These are phyloP conservation scores for Lagenidium giganteum DNA, from an alignment of 352 stramenopile genomes.

Conservation along the genomic window DNA sequence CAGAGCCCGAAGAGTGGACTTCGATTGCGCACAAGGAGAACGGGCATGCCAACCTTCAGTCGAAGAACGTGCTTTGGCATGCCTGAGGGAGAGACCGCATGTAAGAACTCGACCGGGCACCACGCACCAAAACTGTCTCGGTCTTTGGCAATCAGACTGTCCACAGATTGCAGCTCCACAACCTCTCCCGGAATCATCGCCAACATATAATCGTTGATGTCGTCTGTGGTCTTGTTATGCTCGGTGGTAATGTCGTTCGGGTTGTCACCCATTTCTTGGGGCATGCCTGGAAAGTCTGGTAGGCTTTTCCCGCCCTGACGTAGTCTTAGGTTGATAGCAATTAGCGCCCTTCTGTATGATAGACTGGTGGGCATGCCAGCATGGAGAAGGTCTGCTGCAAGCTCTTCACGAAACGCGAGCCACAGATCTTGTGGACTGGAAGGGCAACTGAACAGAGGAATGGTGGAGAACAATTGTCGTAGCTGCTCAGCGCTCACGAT, in stretches of 20 bases:
- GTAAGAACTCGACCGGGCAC: constrained; percentile 5
- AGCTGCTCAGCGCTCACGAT: constrained; percentile 22
- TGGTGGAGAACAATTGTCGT: constrained; percentile 21
- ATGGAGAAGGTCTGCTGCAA: too few relatives aligned
- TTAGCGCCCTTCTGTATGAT: too few relatives aligned
- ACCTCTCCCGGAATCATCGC: too few relatives aligned
- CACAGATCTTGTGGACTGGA: constrained; percentile 9
- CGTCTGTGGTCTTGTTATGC: too few relatives aligned
- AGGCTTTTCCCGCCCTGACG: constrained; percentile 4
- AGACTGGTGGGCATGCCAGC: too few relatives aligned
- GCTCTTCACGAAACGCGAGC: constrained; percentile 14
- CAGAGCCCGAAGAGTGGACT: constrained; percentile 1
- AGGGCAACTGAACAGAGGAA: constrained; percentile 14
- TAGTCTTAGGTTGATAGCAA: constrained; percentile 4
- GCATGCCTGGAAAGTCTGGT: too few relatives aligned
- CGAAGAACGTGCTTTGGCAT: constrained; percentile 4
- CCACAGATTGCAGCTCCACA: too few relatives aligned
- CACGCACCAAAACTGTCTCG: too few relatives aligned
- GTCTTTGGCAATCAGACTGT: too few relatives aligned
- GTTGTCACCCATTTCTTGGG: too few relatives aligned
- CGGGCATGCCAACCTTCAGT: neutral
- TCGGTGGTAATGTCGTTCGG: too few relatives aligned
- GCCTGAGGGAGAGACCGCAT: neutral
- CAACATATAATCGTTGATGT: too few relatives aligned
- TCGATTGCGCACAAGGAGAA: constrained; percentile 3